phyloP scores from a whole-genome alignment of 2,329 filamentous ascomycete species.

The Fonsecaea monophora region DNA sequence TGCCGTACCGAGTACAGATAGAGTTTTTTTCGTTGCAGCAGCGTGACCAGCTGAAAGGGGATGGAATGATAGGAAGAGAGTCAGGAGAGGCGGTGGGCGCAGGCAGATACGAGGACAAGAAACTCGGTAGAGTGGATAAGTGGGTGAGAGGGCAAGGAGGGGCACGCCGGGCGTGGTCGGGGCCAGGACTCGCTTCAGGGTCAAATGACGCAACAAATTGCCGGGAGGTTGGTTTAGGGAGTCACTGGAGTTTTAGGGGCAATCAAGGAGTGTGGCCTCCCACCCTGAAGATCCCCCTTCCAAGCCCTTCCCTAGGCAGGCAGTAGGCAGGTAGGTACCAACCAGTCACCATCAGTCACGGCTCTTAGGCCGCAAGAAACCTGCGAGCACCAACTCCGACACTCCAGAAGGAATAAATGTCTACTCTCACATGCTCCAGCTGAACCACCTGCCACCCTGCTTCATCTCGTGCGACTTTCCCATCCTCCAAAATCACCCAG shows the following conservation, averaged over 20 bases:
- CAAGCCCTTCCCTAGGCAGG: too few relatives aligned
- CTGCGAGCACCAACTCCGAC: neutral
- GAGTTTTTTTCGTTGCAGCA: neutral
- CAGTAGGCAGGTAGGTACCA: neutral
- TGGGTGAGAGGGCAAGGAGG: neutral
- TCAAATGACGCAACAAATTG: slow-evolving; percentile 5
- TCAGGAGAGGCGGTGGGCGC: neutral
- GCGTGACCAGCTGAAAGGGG: neutral
- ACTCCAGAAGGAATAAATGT: neutral
- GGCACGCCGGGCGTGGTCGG: neutral
- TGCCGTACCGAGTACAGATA: neutral
- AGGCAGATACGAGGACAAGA: neutral
- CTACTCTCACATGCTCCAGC: neutral
- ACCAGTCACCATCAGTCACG: neutral
- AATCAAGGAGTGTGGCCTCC: neutral
- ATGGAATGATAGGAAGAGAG: neutral
- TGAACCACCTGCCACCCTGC: neutral
- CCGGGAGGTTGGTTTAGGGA: neutral
- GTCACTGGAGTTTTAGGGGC: too few relatives aligned
- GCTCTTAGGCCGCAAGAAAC: neutral
- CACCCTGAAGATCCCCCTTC: neutral
- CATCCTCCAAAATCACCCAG: slow-evolving; percentile 3
- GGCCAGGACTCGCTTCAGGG: neutral
- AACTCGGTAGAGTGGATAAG: too few relatives aligned
- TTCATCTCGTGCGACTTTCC: neutral